Evolutionary conservation across 1,139 yeast species (phyloP).

Genomic region (Nadsonia starkeyi-henricii): DNA sequence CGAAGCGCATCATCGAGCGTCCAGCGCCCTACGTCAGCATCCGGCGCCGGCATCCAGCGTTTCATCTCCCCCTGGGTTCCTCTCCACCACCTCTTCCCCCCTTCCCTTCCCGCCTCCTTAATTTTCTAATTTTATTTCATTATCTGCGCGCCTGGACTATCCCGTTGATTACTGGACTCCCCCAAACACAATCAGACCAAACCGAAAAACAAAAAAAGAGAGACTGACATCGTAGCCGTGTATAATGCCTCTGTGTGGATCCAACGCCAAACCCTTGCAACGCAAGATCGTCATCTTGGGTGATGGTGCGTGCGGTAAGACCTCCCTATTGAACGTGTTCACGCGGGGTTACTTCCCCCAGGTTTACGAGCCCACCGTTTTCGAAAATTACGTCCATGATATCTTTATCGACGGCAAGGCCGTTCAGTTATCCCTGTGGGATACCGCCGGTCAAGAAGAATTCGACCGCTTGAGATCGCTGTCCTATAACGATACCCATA

Average conservation of each 20-base stretch:
- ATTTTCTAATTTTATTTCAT: too few relatives aligned
- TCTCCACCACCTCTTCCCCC: too few relatives aligned
- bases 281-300: constrained; percentile 93
- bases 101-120: too few relatives aligned
- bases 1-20: too few relatives aligned
- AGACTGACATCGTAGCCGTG: too few relatives aligned
- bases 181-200: too few relatives aligned
- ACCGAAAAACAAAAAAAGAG: too few relatives aligned
- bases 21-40: too few relatives aligned
- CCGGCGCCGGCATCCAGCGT: too few relatives aligned
- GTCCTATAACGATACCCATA: constrained; percentile 89
- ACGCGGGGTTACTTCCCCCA: constrained; percentile 97
- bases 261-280: constrained; percentile 32
- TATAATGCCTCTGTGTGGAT: not conserved
- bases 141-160: too few relatives aligned
- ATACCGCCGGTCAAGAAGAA: constrained; percentile 98
- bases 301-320: constrained; percentile 94
- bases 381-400: constrained; percentile 95
- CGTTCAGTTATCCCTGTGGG: constrained; percentile 89
- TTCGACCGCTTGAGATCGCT: constrained; percentile 83
- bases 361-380: constrained; percentile 95
- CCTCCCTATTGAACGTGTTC: constrained; percentile 85
- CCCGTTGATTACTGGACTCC: too few relatives aligned
- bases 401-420: constrained; percentile 91
- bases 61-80: too few relatives aligned